phyloP scores from a whole-genome alignment of 805 yeast species.

The Candida hungchunana region DNA sequence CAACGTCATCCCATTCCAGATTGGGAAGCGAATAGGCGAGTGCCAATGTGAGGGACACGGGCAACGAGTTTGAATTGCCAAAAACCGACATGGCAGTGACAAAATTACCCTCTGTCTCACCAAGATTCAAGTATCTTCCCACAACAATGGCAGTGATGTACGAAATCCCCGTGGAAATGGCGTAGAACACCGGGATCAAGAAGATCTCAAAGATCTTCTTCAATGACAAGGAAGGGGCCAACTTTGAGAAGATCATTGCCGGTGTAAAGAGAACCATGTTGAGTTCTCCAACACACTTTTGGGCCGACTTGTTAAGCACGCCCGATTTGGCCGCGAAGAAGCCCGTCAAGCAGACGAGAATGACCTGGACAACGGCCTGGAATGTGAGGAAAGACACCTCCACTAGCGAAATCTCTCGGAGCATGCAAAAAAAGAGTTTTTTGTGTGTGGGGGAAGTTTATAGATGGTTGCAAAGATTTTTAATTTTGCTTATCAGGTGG shows the following conservation, averaged over 20 bases:
- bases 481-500: too few species aligned
- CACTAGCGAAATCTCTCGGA: conserved; percentile 11
- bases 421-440: too few species aligned
- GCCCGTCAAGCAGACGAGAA: conserved; percentile 81
- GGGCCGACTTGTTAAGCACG: conserved; percentile 65
- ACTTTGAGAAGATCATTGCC: conserved; percentile 84
- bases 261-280: conserved; percentile 95
- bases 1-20: conserved; percentile 69
- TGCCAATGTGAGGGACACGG: conserved; percentile 84
- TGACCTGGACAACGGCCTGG: conserved; percentile 89
- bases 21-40: conserved; percentile 73
- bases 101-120: conserved; percentile 76
- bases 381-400: conserved; percentile 61
- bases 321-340: conserved; percentile 77
- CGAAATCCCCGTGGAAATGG: conserved; percentile 77
- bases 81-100: conserved; percentile 97
- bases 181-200: conserved; percentile 80
- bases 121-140: conserved; percentile 50
- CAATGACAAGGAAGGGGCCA: conserved; percentile 62
- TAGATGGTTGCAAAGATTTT: too few species aligned
- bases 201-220: conserved; percentile 76
- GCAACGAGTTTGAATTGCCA: conserved; percentile 92
- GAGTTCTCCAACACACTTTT: conserved; percentile 67
- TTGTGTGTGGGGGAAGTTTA: too few species aligned
- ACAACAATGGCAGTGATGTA: conserved; percentile 55